Conservation (phyloP, 306 rosid species). For the Calophaca sinica region DNA sequence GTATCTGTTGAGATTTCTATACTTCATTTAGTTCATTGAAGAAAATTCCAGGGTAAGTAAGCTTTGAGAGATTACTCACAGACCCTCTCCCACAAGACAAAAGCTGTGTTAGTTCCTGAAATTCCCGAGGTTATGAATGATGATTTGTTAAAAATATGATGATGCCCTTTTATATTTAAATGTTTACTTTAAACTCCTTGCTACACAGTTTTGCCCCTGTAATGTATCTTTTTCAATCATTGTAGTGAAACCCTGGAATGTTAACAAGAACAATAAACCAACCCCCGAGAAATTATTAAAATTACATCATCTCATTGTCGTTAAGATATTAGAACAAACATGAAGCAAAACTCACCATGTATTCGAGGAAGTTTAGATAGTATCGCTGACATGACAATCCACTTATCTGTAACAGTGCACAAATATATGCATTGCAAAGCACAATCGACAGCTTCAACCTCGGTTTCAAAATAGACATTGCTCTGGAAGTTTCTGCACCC, state of each 20-base stretch:
- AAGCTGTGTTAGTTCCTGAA: neutral
- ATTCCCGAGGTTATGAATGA: constrained; percentile 1
- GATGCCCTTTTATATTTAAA: constrained; percentile 14
- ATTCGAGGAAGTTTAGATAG: constrained; percentile 82
- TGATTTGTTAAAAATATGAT: neutral
- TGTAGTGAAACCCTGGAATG: constrained; percentile 9
- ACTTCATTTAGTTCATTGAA: neutral
- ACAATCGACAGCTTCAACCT: constrained; percentile 82
- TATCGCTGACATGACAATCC: constrained; percentile 85
- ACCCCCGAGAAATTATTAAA: constrained; percentile 28
- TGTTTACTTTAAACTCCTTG: constrained; percentile 10
- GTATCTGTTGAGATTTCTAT: constrained; percentile 20
- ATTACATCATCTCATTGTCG: constrained; percentile 39
- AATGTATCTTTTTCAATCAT: constrained; percentile 15
- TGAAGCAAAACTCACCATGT: constrained; percentile 66
- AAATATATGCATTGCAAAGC: constrained; percentile 91
- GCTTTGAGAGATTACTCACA: neutral
- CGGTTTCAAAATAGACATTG: constrained; percentile 67
- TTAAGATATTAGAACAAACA: constrained; percentile 38
- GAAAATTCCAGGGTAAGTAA: constrained; percentile 27
- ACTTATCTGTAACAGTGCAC: constrained; percentile 82
- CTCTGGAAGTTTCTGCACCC: constrained; percentile 74
- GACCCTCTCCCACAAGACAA: neutral
- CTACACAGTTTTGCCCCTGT: neutral
- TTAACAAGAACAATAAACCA: constrained; percentile 28